A percentile compares a stretch with the other conserved stretches of the same genome.
Evolutionary conservation across 1,284 basidiomycete genomes (phyloP).

Genomic region (Naganishia sp.): DNA sequence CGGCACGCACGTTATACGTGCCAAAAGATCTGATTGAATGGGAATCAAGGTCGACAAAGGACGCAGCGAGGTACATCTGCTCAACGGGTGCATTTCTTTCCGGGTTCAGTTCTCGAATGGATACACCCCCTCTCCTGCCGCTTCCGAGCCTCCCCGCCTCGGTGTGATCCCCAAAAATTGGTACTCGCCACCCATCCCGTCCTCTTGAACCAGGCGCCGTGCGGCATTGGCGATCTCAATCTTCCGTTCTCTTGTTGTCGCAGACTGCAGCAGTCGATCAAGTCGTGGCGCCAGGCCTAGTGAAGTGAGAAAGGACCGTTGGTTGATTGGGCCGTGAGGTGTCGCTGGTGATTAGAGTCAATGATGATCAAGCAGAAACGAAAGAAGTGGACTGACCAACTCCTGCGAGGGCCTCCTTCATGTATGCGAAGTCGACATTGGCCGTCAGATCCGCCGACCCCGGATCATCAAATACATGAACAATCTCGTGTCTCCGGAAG

Average conservation of each 20-base stretch:
- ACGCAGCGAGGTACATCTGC: no score
- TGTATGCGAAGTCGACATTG: slow-evolving; percentile 92
- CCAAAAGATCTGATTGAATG: no score
- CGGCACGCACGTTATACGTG: no score
- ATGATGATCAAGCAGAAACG: slow-evolving; percentile 16
- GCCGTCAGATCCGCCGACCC: slow-evolving; percentile 89
- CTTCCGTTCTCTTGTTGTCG: slow-evolving; percentile 58
- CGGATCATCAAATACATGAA: slow-evolving; percentile 80
- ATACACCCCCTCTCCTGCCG: slow-evolving; percentile 5
- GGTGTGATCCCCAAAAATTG: slow-evolving; percentile 58
- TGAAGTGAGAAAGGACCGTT: slow-evolving; percentile 67
- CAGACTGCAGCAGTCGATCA: slow-evolving; percentile 59
- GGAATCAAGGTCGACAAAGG: no score
- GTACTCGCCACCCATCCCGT: slow-evolving; percentile 63
- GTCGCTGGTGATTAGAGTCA: slow-evolving; percentile 47
- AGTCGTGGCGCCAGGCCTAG: slow-evolving; percentile 70
- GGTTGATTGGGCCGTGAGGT: slow-evolving; percentile 67
- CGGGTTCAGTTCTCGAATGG: slow-evolving; percentile 4
- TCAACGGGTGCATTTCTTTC: not conserved
- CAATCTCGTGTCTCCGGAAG: slow-evolving; percentile 83
- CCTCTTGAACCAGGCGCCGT: slow-evolving; percentile 58
- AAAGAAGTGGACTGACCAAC: slow-evolving; percentile 58
- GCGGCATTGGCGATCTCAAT: slow-evolving; percentile 56
- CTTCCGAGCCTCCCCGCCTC: not conserved
- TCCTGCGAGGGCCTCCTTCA: slow-evolving; percentile 72